Conservation (phyloP, 345 rosid species). For the Syzygium grande region DNA sequence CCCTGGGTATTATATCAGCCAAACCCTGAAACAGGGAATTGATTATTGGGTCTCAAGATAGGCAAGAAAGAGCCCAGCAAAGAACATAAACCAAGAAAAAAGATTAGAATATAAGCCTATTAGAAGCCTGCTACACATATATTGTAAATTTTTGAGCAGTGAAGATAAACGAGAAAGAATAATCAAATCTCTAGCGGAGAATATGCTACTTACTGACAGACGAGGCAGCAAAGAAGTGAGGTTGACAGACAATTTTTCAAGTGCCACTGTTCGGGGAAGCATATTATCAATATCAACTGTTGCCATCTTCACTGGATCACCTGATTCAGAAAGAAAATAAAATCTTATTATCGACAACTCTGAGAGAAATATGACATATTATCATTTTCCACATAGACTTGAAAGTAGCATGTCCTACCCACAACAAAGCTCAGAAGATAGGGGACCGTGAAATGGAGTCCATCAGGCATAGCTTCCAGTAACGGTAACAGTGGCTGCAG, state of each 20-base stretch:
- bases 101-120: not conserved
- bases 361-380: not conserved
- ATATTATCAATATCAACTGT: conserved; percentile 34
- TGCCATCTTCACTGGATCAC: conserved; percentile 77
- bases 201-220: conserved; percentile 46
- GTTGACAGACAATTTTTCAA: conserved; percentile 40
- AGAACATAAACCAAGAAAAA: not conserved
- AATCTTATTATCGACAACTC: not conserved
- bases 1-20: conserved; percentile 50
- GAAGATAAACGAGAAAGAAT: not conserved
- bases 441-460: conserved; percentile 21
- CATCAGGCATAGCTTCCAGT: conserved; percentile 32
- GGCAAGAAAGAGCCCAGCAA: too few relatives aligned
- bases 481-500: conserved; percentile 27
- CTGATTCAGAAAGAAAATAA: conserved; percentile 13
- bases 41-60: not conserved
- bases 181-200: not conserved
- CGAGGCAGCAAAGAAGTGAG: conserved; percentile 56
- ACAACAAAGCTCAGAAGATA: conserved; percentile 26
- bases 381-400: not conserved
- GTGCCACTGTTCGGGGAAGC: conserved; percentile 39
- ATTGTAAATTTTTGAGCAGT: not conserved
- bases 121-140: not conserved
- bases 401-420: conserved; percentile 14
- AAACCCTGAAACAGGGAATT: conserved; percentile 32